phyloP scores from a whole-genome alignment of 331 rosid species.

The Saraca asoca region DNA sequence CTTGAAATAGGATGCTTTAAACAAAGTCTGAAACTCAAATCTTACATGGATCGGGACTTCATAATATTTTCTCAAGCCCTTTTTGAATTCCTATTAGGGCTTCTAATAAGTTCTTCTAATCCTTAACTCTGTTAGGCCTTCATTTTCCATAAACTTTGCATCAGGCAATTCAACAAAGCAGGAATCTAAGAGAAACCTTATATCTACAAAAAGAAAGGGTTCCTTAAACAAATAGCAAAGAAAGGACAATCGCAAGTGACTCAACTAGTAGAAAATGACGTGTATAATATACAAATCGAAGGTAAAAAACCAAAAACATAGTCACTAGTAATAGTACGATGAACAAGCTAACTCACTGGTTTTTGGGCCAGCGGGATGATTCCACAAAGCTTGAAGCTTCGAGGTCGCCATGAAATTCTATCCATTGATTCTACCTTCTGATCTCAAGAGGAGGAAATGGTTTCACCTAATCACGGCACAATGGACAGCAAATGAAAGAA shows the following conservation, averaged over 20 bases:
- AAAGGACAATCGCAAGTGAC: constrained; percentile 13
- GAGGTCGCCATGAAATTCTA: constrained; percentile 67
- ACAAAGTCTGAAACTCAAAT: no score
- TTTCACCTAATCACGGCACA: neutral
- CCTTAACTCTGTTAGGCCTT: no score
- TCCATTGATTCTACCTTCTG: neutral
- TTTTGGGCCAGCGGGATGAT: constrained; percentile 98
- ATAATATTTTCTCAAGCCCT: no score
- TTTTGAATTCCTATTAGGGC: no score
- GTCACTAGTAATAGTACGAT: neutral
- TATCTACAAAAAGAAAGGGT: neutral
- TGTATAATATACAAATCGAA: neutral
- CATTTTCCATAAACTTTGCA: no score
- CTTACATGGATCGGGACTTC: no score
- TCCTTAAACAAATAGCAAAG: neutral
- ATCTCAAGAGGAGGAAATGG: constrained; percentile 6
- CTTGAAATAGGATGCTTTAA: no score
- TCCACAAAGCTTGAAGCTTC: constrained; percentile 90
- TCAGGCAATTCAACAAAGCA: constrained; percentile 14
- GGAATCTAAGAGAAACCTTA: neutral
- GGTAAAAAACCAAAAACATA: neutral
- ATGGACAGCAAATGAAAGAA: no score
- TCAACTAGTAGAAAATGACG: neutral
- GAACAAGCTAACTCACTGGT: constrained; percentile 63
- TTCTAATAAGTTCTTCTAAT: no score